These are phyloP conservation scores for Trichosporon coremiiforme DNA, from an alignment of 1,284 basidiomycete genomes.

Conservation along the genomic window DNA sequence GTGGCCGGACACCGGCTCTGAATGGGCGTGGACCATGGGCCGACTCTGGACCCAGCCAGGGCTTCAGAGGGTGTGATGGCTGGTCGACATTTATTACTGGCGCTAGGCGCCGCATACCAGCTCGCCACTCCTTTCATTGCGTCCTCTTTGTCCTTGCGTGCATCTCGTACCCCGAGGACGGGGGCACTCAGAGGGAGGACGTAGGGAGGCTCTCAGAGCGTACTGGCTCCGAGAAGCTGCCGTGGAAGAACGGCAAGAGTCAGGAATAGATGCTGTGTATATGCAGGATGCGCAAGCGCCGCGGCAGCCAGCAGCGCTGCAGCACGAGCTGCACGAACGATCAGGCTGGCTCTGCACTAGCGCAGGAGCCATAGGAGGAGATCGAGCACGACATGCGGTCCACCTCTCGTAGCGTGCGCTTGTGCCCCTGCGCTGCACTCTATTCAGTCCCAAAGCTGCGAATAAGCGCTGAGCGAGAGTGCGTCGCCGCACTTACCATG, in stretches of 20 bases:
- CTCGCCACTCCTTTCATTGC: neutral
- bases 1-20: neutral
- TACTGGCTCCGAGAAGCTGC: neutral
- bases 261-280: neutral
- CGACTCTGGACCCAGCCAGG: conserved; percentile 6
- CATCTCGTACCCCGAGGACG: too few relatives aligned
- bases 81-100: neutral
- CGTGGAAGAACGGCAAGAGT: neutral
- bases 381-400: neutral
- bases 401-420: too few relatives aligned
- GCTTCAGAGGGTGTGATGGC: neutral
- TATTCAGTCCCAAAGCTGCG: neutral
- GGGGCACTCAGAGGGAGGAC: too few relatives aligned
- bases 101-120: neutral
- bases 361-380: neutral
- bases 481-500: neutral
- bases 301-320: too few relatives aligned
- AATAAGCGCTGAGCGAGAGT: neutral
- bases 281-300: neutral
- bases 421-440: neutral
- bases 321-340: too few relatives aligned
- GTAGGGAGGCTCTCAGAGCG: too few relatives aligned
- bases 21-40: too few relatives aligned
- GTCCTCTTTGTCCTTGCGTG: neutral
- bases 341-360: neutral